phyloP scores from a whole-genome alignment of 1,284 basidiomycete species.

The Pseudozyma thailandica region DNA sequence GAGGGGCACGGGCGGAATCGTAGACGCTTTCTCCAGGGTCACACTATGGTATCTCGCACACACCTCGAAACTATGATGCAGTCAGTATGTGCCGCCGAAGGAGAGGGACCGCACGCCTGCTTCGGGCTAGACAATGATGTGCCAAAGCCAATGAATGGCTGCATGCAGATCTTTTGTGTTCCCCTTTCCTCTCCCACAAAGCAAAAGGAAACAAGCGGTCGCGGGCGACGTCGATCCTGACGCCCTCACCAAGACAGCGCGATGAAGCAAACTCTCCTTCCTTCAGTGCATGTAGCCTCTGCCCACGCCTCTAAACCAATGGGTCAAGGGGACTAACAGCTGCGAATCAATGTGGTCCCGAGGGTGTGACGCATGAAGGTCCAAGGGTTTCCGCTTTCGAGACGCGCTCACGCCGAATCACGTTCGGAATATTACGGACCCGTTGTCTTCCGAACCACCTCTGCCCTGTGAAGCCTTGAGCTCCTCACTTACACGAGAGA shows the following conservation, averaged over 20 bases:
- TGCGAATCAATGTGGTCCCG: conserved; percentile 18
- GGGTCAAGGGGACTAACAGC: no score
- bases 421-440: conserved; percentile 37
- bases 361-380: conserved; percentile 17
- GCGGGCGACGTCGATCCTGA: conserved; percentile 15
- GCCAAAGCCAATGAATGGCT: background rate
- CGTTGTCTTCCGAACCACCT: conserved; percentile 22
- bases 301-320: no score
- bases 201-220: background rate
- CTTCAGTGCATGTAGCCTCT: no score
- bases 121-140: no score
- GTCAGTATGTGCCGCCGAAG: conserved; percentile 2
- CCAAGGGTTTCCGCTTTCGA: conserved; percentile 4
- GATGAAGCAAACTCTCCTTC: no score
- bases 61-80: no score
- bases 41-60: no score
- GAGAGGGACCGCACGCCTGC: background rate
- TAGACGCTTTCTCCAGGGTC: background rate
- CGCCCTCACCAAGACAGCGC: no score
- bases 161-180: conserved; percentile 3
- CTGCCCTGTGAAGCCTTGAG: background rate
- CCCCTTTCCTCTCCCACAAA: background rate
- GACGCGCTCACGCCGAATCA: conserved; percentile 15
- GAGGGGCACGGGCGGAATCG: conserved; percentile 3
- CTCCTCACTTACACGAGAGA: background rate